Evolutionary conservation across 352 stramenopile genomes (phyloP), one percentile per base, ranked within the genome.

Genomic region (Nothophytophthora sp.): DNA sequence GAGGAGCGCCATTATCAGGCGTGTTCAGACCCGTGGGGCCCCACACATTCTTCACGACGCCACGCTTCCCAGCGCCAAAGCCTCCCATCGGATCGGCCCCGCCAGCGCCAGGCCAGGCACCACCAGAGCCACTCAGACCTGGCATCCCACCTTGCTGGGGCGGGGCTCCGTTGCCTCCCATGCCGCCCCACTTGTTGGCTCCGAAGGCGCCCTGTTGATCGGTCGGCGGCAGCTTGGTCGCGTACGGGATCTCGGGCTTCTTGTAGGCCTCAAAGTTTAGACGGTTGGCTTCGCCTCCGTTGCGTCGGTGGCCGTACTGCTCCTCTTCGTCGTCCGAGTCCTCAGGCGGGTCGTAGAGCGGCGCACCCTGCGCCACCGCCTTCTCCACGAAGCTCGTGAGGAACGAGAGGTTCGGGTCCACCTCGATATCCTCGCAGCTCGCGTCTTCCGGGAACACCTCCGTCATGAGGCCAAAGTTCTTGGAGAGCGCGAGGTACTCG

Each of bases 361-460:
- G 80, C 10, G 97, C 96, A 40, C 97, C 97, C 44, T 96, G 91
- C 12, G 81, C 77, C 6, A 93, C 67, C 13, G 96, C 94, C 39
- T 97, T 79, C 50, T 97, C 78, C 11, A 99, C 97, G 63, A 97
- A 98, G 11, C 76, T 78, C 54, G 98, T 88, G 20, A 99, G 68
- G 69, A 99, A 99, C 28, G 76, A 88, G 19, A 99, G 77, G 60
- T 98, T 97, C 23, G 91, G 76, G 67, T 99, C 97, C 5, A 98
- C 92, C 28, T 98, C 88, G 46, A 99, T 85, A 50, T 97, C 92
- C 47, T 96, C 89, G 42, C 88, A 97, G 62, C 86, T 97, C 4
- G 97, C 96, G 77, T 99, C 97, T 39, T 99, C 95, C n/a, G 97
- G 97, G 46, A 99, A 97, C 3, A 92, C 79, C 32, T 92, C 91